Base-by-base conservation (phyloP, 306 rosid species). In the Quillaja saponaria region DNA sequence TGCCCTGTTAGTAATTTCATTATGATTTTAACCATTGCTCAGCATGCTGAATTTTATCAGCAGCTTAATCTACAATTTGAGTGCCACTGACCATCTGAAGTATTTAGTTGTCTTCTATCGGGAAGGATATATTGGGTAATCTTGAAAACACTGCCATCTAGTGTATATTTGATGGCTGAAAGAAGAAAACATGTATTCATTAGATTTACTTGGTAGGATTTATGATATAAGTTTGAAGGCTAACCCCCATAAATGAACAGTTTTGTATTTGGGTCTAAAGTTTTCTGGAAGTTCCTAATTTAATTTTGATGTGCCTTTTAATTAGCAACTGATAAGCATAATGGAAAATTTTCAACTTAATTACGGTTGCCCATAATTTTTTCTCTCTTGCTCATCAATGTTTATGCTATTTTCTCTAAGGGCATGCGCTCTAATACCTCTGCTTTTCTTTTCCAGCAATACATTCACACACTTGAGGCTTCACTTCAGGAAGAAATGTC, bases 401-500 rank as follows among this genome's bases (percentile, higher is more conserved):
- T 2, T 45, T 50, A 19, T 63, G 59, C 11, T 56, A 25, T 34
- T 16, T 49, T 55, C 31, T 16, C 54, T 17, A 46, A 21, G 49
- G 55, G 20, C 61, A 38, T 60, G 17, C 20, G 60, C 60, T 52
- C 25, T 60, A 25, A 72, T 49, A 66, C 31, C 12, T 31, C 45
- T 21, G 45, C 44, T 70, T 76, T 67, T 20, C 39, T 46, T 55
- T 58, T 80, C 91, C 89, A 94, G 99, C 97, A 94, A 83, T 87
- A 94, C 61, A 94, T 94, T 76, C 99, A 89, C 80, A 78, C 90
- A 10, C 87, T 89, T 1, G 96, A 89, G 80, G 81, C 84, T 42
- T 89, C 99, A 35, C 95, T 94, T 13, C 91, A 87, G 70, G 99
- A 94, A 81, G 99, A 94, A 83, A 89, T 94, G 96, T 85, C 99